Evolutionary conservation across 176 grass and related monocot species (phyloP).

Genomic region (Canna indica): DNA sequence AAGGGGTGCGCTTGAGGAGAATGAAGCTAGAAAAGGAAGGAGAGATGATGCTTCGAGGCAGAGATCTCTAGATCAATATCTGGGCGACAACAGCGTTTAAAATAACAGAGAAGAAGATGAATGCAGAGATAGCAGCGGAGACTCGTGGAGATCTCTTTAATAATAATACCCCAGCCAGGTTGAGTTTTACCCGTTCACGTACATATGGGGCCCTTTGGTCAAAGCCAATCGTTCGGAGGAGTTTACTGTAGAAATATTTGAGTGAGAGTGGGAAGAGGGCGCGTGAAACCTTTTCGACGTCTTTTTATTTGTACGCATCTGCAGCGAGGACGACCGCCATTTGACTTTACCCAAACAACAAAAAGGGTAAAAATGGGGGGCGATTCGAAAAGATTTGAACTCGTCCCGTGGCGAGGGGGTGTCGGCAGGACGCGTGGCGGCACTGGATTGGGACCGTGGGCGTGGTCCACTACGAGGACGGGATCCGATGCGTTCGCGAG

Average conservation of each 20-base stretch:
- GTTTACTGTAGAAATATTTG: no score
- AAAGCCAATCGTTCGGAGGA: no score
- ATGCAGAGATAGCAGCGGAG: not conserved
- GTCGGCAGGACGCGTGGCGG: not conserved
- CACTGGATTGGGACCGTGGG: not conserved
- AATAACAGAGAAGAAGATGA: not conserved
- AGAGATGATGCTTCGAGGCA: not conserved
- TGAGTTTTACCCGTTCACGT: no score
- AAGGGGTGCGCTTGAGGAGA: not conserved
- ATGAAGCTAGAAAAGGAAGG: not conserved
- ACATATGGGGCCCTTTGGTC: no score
- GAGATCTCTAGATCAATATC: not conserved
- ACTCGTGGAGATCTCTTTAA: not conserved
- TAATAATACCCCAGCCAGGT: not conserved
- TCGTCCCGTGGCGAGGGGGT: not conserved
- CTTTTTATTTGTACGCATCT: not conserved
- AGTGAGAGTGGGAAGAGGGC: no score
- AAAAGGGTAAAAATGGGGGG: not conserved
- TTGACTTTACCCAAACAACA: not conserved
- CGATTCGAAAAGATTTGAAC: slow-evolving; percentile 7
- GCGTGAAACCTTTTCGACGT: not conserved
- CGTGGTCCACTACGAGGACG: not conserved
- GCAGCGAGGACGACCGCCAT: not conserved
- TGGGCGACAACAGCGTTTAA: not conserved
- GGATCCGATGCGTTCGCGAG: not conserved